Base-by-base conservation (phyloP, 257 asterid genomes). In the Salvia rosmarinus region DNA sequence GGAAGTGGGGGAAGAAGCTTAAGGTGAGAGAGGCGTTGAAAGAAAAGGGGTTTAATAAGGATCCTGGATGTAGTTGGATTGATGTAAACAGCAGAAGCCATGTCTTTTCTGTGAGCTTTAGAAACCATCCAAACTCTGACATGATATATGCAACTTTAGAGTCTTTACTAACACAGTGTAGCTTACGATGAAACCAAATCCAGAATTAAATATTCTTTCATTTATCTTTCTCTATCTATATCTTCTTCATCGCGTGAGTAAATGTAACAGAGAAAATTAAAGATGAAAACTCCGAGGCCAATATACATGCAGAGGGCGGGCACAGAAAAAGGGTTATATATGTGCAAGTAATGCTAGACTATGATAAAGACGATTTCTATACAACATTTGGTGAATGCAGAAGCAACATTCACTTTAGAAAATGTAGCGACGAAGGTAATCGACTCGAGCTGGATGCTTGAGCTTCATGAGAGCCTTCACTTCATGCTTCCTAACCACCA, bases 401-500 rank as follows among this genome's bases (percentile, higher is more conserved):
- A 14, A 23, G 23, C 49, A 28, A 21, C 17, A 46, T 56, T 49
- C 44, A 21, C 40, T 10, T 47, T 7, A 44, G 64, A 68, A 80
- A 51, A 89, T 68, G 76, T 88, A 85, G 37, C 60, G 90, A 30
- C 96, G 95, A 75, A 91, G 90, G 81, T 94, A 91, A 68, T 91
- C 96, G 5, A 86, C 88, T 21, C 97, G 87, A 75, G 96, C 75
- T 42, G 96, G 96, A 85, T 87, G 96, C 89, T 91, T 94, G 85
- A 94, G 97, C 83, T 94, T 94, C 99, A 94, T 91, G 50, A 94
- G 84, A 72, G 96, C 98, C 88, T 94, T 94, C 52, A 91, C 85
- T 80, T 85, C 97, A 73, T 94, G 96, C 83, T 94, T 94, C 39
- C 98, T 66, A 10, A 91, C 99, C n/a, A n/a, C n/a, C 99, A 91